These are phyloP conservation scores for Paxillus involutus DNA, from an alignment of 768 basidiomycete genomes.

Conservation along the genomic window DNA sequence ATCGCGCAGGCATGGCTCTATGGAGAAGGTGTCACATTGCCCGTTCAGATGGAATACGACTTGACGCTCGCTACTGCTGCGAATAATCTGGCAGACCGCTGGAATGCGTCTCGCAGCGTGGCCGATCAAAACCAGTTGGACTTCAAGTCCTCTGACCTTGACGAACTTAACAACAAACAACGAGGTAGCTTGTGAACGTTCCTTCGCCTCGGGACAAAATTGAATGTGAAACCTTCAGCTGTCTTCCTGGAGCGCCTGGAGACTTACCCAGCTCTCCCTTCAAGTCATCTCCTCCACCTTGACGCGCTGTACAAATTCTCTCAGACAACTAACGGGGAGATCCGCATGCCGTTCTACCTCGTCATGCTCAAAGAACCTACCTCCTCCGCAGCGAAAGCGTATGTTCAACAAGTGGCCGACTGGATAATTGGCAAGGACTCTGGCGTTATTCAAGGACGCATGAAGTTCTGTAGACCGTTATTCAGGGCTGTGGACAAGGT, in stretches of 20 bases:
- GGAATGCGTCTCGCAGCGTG: constrained; percentile 45
- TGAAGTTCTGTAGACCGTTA: constrained; percentile 55
- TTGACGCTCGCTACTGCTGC: constrained; percentile 50
- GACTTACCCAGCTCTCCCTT: constrained; percentile 40
- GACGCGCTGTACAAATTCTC: constrained; percentile 45
- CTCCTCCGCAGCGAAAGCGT: constrained; percentile 31
- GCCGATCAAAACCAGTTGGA: constrained; percentile 32
- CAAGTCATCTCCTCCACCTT: constrained; percentile 40
- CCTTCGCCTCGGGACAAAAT: background rate
- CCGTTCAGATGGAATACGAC: constrained; percentile 53
- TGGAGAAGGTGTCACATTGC: constrained; percentile 52
- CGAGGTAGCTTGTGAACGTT: constrained; percentile 32
- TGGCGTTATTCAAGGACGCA: constrained; percentile 47
- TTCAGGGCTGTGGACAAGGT: constrained; percentile 42
- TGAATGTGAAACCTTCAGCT: constrained; percentile 28
- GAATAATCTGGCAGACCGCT: constrained; percentile 50
- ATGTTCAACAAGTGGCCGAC: constrained; percentile 37
- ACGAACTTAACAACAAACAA: constrained; percentile 50
- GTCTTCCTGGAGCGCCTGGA: constrained; percentile 60
- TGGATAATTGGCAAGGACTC: constrained; percentile 46
- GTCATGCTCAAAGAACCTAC: constrained; percentile 42
- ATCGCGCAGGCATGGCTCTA: constrained; percentile 50
- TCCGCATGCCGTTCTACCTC: constrained; percentile 51
- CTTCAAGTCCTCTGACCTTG: constrained; percentile 48
- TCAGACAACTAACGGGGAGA: constrained; percentile 47